Base-by-base conservation (phyloP, 176 grass and related monocot species). In the Chrysopogon serrulatus region DNA sequence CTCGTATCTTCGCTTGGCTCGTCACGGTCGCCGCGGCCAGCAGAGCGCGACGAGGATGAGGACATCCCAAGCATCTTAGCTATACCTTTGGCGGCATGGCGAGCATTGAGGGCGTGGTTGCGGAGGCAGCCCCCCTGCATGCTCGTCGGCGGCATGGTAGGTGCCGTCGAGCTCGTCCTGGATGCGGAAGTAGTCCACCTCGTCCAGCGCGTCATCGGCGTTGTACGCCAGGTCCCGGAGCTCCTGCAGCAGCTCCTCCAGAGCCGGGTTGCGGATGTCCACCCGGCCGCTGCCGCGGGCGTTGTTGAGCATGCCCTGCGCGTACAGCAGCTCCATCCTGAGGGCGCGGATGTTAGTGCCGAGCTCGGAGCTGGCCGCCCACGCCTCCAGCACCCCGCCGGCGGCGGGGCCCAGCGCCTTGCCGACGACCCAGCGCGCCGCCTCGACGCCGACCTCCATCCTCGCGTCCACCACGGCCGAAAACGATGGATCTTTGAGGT, bases 301-400 rank as follows among this genome's bases (percentile, higher is more conserved):
- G 0, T 43, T 71, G n/a, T 62, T 5, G 2, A 90, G 83, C 37
- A 81, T 17, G 1, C 13, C 68, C 17, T 76, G 26, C 9, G 65
- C 70, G 18, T 39, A 70, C 0, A 68, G 21, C 35, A 90, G 69
- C 83, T 86, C 30, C 43, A 41, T 15, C 77, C 53, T 82, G 48
- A 90, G 59, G 0, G 4, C 43, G 16, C 48, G 26, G 4, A 90
- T 4, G 18, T 86, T 70, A 6, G 21, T 1, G 5, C 77, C 77
- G 1, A 90, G 82, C 2, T 2, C 45, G 0, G 2, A 0, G 39
- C 60, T 79, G 13, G 68, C 83, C 28, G 47, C 83, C 87, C 87
- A 90, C 0, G 37, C 70, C 76, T 86, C 82, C 28, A 86, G 35
- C 10, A 90, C 3, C 5, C 44, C 27, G 2, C 53, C 71, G 0